Evolutionary conservation across 495 filamentous ascomycete species (phyloP).

Genomic region (Daldinia grandis): DNA sequence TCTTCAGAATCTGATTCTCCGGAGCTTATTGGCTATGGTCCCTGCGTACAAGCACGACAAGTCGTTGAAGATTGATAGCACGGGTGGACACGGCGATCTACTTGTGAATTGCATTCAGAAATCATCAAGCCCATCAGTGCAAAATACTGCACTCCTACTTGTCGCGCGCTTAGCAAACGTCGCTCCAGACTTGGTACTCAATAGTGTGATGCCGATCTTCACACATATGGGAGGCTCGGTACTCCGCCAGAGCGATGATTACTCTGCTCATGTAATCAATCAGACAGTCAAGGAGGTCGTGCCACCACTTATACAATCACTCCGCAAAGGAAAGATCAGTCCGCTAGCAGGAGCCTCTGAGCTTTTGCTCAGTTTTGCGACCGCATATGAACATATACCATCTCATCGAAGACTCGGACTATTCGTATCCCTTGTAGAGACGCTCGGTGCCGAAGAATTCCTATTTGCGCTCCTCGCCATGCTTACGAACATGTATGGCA

Average conservation of each 20-base stretch:
- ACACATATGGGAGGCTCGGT: constrained; percentile 94
- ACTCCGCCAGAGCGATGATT: constrained; percentile 90
- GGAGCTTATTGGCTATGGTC: constrained; percentile 80
- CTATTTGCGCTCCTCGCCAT: constrained; percentile 76
- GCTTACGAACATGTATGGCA: constrained; percentile 73
- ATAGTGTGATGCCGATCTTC: constrained; percentile 98
- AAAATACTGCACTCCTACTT: constrained; percentile 89
- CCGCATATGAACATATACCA: constrained; percentile 94
- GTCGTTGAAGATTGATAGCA: constrained; percentile 72
- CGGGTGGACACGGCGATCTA: constrained; percentile 81
- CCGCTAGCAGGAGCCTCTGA: constrained; percentile 82
- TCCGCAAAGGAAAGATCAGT: constrained; percentile 79
- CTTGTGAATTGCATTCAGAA: constrained; percentile 91
- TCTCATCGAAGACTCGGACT: constrained; percentile 79
- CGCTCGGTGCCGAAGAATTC: constrained; percentile 83
- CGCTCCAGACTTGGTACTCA: constrained; percentile 86
- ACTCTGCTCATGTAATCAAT: constrained; percentile 91
- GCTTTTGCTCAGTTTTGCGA: constrained; percentile 88
- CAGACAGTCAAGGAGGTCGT: constrained; percentile 90
- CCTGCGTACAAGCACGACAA: constrained; percentile 70
- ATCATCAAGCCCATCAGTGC: constrained; percentile 86
- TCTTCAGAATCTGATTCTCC: constrained; percentile 79
- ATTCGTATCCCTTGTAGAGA: constrained; percentile 81
- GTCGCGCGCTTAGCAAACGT: constrained; percentile 83
- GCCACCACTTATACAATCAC: constrained; percentile 84